Evolutionary conservation across 306 rosid genomes (phyloP).

Genomic region (Begonia peltatifolia): DNA sequence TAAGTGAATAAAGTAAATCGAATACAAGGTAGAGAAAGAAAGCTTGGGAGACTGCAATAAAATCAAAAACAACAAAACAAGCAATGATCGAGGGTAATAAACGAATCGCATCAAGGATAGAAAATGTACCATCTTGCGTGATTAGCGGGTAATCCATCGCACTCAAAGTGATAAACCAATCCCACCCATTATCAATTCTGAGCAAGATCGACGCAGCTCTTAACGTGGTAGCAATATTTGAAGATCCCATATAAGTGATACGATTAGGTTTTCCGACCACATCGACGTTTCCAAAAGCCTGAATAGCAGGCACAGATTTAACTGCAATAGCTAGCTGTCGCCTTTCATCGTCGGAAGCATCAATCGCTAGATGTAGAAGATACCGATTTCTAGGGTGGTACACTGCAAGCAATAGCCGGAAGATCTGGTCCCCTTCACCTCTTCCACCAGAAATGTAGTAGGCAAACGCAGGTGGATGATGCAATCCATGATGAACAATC

Average conservation of each 20-base stretch:
- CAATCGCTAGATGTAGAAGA: slow-evolving; percentile 58
- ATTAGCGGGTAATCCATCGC: slow-evolving; percentile 81
- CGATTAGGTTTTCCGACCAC: slow-evolving; percentile 80
- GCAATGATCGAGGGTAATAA: too few relatives aligned
- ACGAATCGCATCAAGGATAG: too few relatives aligned
- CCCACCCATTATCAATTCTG: slow-evolving; percentile 70
- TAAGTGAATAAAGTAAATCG: too few relatives aligned
- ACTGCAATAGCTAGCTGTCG: slow-evolving; percentile 20
- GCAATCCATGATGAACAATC: slow-evolving; percentile 47
- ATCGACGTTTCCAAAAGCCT: slow-evolving; percentile 76
- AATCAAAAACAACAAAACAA: too few relatives aligned
- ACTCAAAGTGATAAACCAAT: slow-evolving; percentile 79
- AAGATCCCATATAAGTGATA: slow-evolving; percentile 62
- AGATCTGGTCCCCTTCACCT: slow-evolving; percentile 62
- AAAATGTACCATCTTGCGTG: slow-evolving; percentile 73
- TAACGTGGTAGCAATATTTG: slow-evolving; percentile 51
- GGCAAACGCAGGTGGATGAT: slow-evolving; percentile 75
- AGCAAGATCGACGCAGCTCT: slow-evolving; percentile 81
- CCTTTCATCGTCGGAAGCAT: slow-evolving; percentile 59
- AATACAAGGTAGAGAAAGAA: too few relatives aligned
- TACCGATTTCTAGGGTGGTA: slow-evolving; percentile 86
- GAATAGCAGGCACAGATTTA: slow-evolving; percentile 52
- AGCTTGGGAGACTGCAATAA: too few relatives aligned
- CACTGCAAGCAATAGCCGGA: slow-evolving; percentile 69
- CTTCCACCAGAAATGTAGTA: slow-evolving; percentile 66